A percentile compares a stretch with the other conserved stretches of the same genome.
phyloP scores from a whole-genome alignment of 73 alveolate genomes.

The Paramecium octaurelia region DNA sequence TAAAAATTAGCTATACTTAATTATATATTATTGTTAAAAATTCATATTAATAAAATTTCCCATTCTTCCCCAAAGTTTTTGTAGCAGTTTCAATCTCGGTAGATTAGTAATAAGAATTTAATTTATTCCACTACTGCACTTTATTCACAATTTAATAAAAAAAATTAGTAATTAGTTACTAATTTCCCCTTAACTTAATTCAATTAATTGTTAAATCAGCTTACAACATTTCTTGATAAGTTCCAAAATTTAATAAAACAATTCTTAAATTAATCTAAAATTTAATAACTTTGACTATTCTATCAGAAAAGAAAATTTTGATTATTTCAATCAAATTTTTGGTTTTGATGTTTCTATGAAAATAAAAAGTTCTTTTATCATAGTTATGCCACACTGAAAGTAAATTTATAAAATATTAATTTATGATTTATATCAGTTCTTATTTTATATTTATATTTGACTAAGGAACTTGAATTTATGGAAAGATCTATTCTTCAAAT shows the following conservation, averaged over 20 bases:
- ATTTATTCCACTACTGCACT: background rate
- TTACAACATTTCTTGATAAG: background rate
- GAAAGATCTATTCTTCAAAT: background rate
- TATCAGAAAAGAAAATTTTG: background rate
- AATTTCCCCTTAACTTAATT: background rate
- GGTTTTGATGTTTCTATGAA: background rate
- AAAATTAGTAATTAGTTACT: background rate
- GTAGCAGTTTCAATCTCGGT: background rate
- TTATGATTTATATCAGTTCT: background rate
- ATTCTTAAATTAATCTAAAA: background rate
- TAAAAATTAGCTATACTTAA: background rate
- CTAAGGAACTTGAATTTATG: background rate
- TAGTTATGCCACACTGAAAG: no score
- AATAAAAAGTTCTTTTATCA: background rate
- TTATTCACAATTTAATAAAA: background rate
- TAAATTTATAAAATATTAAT: no score
- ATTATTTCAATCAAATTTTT: background rate
- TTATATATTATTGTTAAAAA: background rate
- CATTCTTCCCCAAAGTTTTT: background rate
- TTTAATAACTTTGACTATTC: background rate
- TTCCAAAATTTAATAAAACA: background rate
- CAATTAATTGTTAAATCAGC: background rate
- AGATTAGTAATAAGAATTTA: background rate
- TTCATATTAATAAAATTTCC: background rate
- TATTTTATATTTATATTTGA: background rate